Evolutionary conservation across 495 filamentous ascomycete genomes (phyloP).

Genomic region (Cairneyella variabilis): DNA sequence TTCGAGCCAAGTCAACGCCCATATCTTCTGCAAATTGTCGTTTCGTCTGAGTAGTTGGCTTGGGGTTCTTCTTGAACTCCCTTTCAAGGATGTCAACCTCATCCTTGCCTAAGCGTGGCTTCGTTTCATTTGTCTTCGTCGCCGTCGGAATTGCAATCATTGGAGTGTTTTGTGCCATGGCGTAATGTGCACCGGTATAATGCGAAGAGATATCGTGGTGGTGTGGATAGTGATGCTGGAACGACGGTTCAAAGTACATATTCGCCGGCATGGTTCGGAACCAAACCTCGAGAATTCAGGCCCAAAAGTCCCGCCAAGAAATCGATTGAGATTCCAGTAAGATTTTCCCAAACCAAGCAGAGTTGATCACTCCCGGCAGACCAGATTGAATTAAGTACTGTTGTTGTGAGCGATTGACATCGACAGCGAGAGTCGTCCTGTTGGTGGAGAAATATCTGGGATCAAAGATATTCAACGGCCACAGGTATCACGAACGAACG

Average conservation of each 20-base stretch:
- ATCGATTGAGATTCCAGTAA: not conserved
- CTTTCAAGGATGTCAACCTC: slow-evolving; percentile 74
- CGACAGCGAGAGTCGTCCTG: not conserved
- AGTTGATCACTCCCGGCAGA: not conserved
- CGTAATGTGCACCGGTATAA: slow-evolving; percentile 10
- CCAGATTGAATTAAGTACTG: not conserved
- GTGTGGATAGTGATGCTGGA: slow-evolving; percentile 16
- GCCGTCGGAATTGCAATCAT: slow-evolving; percentile 16
- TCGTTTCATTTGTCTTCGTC: slow-evolving; percentile 38
- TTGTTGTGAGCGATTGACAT: not conserved
- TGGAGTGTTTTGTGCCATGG: slow-evolving; percentile 4
- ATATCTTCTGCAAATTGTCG: slow-evolving; percentile 68
- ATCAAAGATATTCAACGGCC: too few relatives aligned
- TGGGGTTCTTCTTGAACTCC: slow-evolving; percentile 71
- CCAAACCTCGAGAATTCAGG: slow-evolving; percentile 2
- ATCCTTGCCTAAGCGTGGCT: slow-evolving; percentile 73
- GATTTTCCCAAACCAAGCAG: not conserved
- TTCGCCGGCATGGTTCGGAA: slow-evolving; percentile 10
- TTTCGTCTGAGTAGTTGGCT: slow-evolving; percentile 74
- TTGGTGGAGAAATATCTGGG: too few relatives aligned
- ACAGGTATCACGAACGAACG: too few relatives aligned
- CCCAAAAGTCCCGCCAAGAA: not conserved
- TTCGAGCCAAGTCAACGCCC: slow-evolving; percentile 67
- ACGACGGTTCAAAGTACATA: slow-evolving; percentile 21
- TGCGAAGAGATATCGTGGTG: slow-evolving; percentile 17